Percentiles rank a stretch among this genome's conserved stretches.
phyloP scores from a whole-genome alignment of 768 basidiomycete genomes.

The Chlorophyllum brunneum region DNA sequence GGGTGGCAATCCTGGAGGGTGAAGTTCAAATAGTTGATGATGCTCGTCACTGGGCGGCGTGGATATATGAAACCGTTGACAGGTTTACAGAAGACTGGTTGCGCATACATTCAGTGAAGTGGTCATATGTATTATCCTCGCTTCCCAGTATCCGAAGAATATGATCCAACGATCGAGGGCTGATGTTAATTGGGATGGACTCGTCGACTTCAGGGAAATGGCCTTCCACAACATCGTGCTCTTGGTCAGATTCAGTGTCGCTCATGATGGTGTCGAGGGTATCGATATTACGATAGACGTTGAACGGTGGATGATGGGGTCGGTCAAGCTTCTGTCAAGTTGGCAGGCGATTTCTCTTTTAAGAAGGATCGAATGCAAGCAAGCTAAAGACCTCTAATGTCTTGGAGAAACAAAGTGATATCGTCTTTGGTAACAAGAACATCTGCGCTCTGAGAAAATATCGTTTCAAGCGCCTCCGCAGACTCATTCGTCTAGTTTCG shows the following conservation, averaged over 20 bases:
- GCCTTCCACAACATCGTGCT: background rate
- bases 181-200: too few relatives aligned
- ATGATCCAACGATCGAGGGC: background rate
- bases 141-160: background rate
- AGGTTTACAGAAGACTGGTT: background rate
- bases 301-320: too few relatives aligned
- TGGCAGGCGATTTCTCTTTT: background rate
- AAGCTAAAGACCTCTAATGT: constrained; percentile 48
- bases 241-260: constrained; percentile 44
- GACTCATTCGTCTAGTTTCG: constrained; percentile 54
- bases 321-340: constrained; percentile 1
- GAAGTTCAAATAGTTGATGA: background rate
- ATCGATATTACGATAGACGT: too few relatives aligned
- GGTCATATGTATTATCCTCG: background rate
- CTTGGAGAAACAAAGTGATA: constrained; percentile 53
- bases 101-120: constrained; percentile 4
- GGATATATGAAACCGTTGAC: background rate
- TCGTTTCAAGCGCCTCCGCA: constrained; percentile 48
- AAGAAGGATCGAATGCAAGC: background rate
- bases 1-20: background rate
- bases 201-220: background rate
- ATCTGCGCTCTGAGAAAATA: constrained; percentile 58
- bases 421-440: constrained; percentile 51
- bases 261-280: constrained; percentile 28
- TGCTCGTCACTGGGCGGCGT: background rate